Percentiles rank a stretch among this genome's conserved stretches.
These are phyloP conservation scores for Hibiscus trionum DNA, from an alignment of 345 rosid species.

Conservation along the genomic window DNA sequence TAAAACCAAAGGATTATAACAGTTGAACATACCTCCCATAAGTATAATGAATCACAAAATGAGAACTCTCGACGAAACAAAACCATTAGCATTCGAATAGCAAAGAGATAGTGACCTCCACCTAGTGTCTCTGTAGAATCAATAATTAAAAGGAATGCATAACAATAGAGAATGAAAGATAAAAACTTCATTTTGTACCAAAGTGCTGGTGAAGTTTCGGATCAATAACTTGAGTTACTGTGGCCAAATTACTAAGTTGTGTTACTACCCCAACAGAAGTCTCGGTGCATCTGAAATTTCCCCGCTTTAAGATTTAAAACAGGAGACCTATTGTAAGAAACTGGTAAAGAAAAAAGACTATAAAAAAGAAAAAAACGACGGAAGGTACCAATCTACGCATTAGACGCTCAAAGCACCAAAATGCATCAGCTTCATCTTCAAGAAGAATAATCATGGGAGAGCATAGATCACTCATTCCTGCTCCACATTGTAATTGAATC, in stretches of 20 bases:
- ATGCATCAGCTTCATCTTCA: constrained; percentile 92
- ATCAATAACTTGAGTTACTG: constrained; percentile 82
- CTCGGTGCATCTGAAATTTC: constrained; percentile 86
- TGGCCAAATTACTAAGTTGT: constrained; percentile 78
- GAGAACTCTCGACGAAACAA: constrained; percentile 93
- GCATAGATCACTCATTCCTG: constrained; percentile 99
- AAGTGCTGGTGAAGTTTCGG: constrained; percentile 96
- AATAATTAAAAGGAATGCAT: background rate
- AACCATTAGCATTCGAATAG: constrained; percentile 97
- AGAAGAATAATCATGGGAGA: constrained; percentile 98
- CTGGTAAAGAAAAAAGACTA: constrained; percentile 5
- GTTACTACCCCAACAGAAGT: constrained; percentile 92
- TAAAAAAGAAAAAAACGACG: constrained; percentile 1
- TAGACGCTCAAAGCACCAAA: constrained; percentile 96
- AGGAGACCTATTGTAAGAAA: constrained; percentile 5
- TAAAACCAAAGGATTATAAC: background rate
- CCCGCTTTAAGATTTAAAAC: constrained; percentile 55
- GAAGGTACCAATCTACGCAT: constrained; percentile 90
- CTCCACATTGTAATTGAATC: constrained; percentile 15
- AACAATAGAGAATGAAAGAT: background rate
- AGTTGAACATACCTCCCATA: constrained; percentile 79
- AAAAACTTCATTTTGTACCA: constrained; percentile 36
- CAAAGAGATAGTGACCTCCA: constrained; percentile 96
- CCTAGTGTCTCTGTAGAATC: constrained; percentile 72
- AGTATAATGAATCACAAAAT: constrained; percentile 85